phyloP scores from a whole-genome alignment of 2,329 filamentous ascomycete genomes.

The Tolypocladium sp. region DNA sequence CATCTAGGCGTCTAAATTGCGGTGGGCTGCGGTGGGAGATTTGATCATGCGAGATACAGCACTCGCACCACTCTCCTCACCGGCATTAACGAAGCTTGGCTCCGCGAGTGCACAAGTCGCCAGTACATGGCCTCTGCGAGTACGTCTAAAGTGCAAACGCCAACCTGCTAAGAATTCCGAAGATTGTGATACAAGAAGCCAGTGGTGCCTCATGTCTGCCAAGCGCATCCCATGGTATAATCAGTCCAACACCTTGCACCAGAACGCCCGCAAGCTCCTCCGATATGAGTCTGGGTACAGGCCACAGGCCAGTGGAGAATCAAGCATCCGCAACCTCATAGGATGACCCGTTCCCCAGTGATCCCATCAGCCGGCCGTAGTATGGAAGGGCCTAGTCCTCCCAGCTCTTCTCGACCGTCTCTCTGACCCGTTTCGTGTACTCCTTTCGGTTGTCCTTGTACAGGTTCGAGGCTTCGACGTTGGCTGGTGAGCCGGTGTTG shows the following conservation, averaged over 20 bases:
- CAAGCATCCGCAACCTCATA: background rate
- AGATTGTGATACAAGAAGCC: background rate
- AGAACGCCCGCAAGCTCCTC: constrained; percentile 17
- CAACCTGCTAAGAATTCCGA: background rate
- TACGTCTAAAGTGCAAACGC: background rate
- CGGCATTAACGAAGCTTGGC: background rate
- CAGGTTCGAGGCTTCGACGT: constrained; percentile 94
- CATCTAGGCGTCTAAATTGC: background rate
- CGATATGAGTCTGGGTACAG: background rate
- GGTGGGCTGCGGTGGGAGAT: background rate
- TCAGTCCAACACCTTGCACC: constrained; percentile 22
- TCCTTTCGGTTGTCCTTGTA: constrained; percentile 98
- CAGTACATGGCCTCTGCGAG: background rate
- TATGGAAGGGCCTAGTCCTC: constrained; percentile 53
- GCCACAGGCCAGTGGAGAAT: background rate
- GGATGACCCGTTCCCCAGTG: background rate
- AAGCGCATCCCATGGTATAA: constrained; percentile 18
- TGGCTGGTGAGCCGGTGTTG: constrained; percentile 95
- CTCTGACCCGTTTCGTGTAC: constrained; percentile 87
- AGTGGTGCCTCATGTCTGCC: constrained; percentile 5
- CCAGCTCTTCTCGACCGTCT: constrained; percentile 99
- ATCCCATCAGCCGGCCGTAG: background rate
- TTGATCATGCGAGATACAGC: background rate
- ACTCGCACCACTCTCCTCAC: background rate
- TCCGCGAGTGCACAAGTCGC: background rate